These are phyloP conservation scores for Xylariaceae sp. DNA, from an alignment of 2,329 filamentous ascomycete species.

Conservation along the genomic window DNA sequence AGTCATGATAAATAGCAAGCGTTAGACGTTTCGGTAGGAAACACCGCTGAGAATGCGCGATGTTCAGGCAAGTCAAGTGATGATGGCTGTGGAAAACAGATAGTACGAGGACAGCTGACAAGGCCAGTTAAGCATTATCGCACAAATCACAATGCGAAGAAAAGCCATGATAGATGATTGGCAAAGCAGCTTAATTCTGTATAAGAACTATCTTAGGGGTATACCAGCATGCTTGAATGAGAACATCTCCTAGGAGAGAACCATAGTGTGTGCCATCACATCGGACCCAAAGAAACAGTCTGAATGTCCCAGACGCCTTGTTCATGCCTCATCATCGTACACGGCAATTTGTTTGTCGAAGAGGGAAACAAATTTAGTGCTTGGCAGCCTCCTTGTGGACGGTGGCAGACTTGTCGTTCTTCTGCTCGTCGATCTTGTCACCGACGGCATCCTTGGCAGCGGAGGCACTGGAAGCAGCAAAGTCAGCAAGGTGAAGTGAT, in stretches of 20 bases:
- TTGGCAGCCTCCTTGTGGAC: conserved; percentile 35
- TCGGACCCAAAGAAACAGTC: conserved; percentile 14
- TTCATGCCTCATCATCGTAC: conserved; percentile 24
- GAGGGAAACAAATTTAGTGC: conserved; percentile 27
- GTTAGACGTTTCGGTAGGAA: no score
- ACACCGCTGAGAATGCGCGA: no score
- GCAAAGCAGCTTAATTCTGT: conserved; percentile 4
- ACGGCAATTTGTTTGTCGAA: conserved; percentile 9
- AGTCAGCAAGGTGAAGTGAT: conserved; percentile 25
- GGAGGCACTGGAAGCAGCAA: conserved; percentile 32
- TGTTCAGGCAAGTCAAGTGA: no score
- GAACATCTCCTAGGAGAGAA: conserved; percentile 7
- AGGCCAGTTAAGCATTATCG: no score
- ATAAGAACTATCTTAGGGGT: conserved; percentile 28
- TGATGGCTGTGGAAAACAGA: no score
- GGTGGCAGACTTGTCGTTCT: conserved; percentile 32
- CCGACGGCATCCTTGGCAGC: conserved; percentile 47
- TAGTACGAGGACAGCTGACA: no score
- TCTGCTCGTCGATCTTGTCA: conserved; percentile 44
- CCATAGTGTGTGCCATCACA: background rate
- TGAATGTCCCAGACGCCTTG: conserved; percentile 17
- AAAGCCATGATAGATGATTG: no score
- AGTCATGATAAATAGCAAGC: no score
- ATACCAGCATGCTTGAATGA: conserved; percentile 19
- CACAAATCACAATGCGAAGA: no score